A percentile compares a stretch with the other conserved stretches of the same genome.
Evolutionary conservation across 2,329 filamentous ascomycete genomes (phyloP).

Genomic region (Penicillium sp.): DNA sequence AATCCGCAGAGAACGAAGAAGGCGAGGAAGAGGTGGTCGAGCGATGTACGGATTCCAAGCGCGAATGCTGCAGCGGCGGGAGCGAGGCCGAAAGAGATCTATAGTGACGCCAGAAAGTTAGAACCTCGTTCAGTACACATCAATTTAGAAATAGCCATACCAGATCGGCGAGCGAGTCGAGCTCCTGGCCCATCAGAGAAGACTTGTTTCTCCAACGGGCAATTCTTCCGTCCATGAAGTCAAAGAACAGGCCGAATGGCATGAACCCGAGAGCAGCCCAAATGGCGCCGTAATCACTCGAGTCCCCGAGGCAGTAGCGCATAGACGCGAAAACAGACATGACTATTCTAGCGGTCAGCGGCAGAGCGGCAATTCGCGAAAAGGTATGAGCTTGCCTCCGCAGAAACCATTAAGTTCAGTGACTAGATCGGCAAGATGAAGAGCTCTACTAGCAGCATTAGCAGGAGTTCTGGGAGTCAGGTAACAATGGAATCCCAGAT

Average conservation of each 20-base stretch:
- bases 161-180: conserved; percentile 92
- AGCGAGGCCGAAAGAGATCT: conserved; percentile 94
- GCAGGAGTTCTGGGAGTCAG: neutral
- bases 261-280: conserved; percentile 82
- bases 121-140: neutral
- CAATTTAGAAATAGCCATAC: conserved; percentile 48
- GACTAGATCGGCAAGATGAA: conserved; percentile 49
- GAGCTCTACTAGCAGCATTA: conserved; percentile 33
- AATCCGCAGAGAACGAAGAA: conserved; percentile 95
- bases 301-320: conserved; percentile 78
- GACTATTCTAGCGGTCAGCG: conserved; percentile 45
- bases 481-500: conserved; percentile 1
- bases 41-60: conserved; percentile 74
- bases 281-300: conserved; percentile 61
- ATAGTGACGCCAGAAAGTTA: conserved; percentile 7
- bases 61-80: conserved; percentile 84
- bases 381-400: conserved; percentile 38
- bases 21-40: conserved; percentile 73
- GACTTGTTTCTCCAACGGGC: conserved; percentile 96
- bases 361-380: conserved; percentile 2
- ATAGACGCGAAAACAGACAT: conserved; percentile 95
- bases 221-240: conserved; percentile 96
- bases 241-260: conserved; percentile 91
- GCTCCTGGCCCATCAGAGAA: conserved; percentile 93
- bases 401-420: conserved; percentile 50